phyloP scores from a whole-genome alignment of 805 yeast species.

The Candida bentonensis region DNA sequence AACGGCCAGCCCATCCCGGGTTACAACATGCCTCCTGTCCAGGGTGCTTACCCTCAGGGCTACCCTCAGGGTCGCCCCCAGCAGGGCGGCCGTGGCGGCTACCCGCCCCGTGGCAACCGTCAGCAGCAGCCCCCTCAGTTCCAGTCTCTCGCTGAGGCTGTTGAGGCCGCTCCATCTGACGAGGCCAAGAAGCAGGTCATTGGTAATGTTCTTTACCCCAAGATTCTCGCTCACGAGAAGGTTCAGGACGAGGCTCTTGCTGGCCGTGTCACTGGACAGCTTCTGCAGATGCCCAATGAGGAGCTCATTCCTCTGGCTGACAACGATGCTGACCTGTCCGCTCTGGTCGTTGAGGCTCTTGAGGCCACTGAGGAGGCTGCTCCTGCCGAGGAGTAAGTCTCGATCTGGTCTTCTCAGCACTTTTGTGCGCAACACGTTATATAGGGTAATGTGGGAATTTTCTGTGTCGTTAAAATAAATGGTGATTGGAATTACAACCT shows the following conservation, averaged over 20 bases:
- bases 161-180: slow-evolving; percentile 47
- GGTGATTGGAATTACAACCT: too few species aligned
- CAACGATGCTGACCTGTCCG: slow-evolving; percentile 78
- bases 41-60: slow-evolving; percentile 41
- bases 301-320: slow-evolving; percentile 82
- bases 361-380: slow-evolving; percentile 36
- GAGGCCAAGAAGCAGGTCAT: slow-evolving; percentile 94
- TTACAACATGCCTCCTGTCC: slow-evolving; percentile 76
- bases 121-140: slow-evolving; percentile 14
- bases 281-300: slow-evolving; percentile 84
- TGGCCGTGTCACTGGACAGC: slow-evolving; percentile 98
- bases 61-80: slow-evolving; percentile 27
- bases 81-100: slow-evolving; percentile 15
- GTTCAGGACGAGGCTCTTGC: slow-evolving; percentile 90
- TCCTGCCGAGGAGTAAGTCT: neutral
- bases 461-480: slow-evolving; percentile 1
- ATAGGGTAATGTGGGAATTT: neutral
- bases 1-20: slow-evolving; percentile 67
- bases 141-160: slow-evolving; percentile 46
- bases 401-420: neutral
- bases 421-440: neutral
- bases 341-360: slow-evolving; percentile 87
- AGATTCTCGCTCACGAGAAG: slow-evolving; percentile 73
- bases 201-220: slow-evolving; percentile 95
- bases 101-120: slow-evolving; percentile 16